Conservation (phyloP, 106 monocot genomes). For the Cymbidium sinense region DNA sequence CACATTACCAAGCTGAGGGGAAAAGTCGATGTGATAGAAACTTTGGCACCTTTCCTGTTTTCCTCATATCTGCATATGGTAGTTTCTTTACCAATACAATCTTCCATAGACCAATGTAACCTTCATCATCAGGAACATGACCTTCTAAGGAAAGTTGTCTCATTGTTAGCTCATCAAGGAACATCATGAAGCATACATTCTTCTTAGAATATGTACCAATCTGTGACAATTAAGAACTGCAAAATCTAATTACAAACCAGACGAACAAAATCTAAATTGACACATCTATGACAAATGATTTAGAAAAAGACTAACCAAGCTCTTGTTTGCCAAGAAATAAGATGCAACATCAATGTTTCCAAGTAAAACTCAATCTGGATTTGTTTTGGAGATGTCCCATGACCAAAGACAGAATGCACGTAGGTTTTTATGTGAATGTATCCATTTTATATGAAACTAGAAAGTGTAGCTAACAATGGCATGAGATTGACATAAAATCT, state of each 20-base stretch:
- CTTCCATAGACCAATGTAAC: constrained; percentile 83
- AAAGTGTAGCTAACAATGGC: neutral
- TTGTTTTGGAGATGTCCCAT: neutral
- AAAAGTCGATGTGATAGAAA: constrained; percentile 11
- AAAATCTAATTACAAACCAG: neutral
- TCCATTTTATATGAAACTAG: neutral
- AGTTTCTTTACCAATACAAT: constrained; percentile 66
- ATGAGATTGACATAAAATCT: neutral
- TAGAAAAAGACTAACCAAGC: neutral
- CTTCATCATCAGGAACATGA: constrained; percentile 57
- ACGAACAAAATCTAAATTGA: neutral
- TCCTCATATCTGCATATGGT: constrained; percentile 80
- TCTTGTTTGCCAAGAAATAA: neutral
- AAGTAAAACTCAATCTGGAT: neutral
- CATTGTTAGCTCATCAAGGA: constrained; percentile 74
- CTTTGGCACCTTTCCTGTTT: constrained; percentile 7
- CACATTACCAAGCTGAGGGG: constrained; percentile 13
- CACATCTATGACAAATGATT: neutral
- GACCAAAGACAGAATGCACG: neutral
- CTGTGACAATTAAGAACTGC: constrained; percentile 35
- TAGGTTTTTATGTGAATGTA: neutral
- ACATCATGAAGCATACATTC: constrained; percentile 91
- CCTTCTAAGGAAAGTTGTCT: constrained; percentile 75
- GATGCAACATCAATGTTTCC: neutral
- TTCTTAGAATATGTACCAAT: constrained; percentile 67